Conservation (phyloP, 192 early-diverging fungal genomes). For the Phycomyces nitens region DNA sequence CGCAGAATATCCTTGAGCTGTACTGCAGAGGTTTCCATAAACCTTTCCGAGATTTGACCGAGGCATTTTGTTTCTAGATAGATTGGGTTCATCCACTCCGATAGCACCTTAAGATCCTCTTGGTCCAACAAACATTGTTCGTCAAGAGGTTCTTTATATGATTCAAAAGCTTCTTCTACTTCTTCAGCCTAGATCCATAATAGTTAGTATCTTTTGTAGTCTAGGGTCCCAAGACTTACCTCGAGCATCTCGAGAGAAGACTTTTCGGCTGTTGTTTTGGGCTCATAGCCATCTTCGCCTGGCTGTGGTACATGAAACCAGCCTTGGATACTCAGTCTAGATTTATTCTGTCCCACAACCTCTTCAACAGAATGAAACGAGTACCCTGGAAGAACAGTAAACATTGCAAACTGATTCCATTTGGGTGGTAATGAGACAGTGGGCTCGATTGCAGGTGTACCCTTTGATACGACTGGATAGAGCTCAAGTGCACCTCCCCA, state of each 20-base stretch:
- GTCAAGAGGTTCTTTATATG: slow-evolving; percentile 5
- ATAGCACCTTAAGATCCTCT: slow-evolving; percentile 43
- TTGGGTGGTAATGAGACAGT: slow-evolving; percentile 50
- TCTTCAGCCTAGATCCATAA: slow-evolving; percentile 1
- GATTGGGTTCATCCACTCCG: slow-evolving; percentile 51
- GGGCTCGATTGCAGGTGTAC: slow-evolving; percentile 58
- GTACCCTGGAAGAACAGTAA: slow-evolving; percentile 73
- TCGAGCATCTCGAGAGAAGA: slow-evolving; percentile 54
- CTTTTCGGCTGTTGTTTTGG: slow-evolving; percentile 33
- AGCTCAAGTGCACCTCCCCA: slow-evolving; percentile 75
- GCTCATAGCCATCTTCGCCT: slow-evolving; percentile 63
- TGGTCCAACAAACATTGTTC: slow-evolving; percentile 23
- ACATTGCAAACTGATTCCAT: slow-evolving; percentile 79
- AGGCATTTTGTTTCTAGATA: slow-evolving; percentile 49
- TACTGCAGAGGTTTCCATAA: slow-evolving; percentile 60
- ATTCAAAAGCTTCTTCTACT: slow-evolving; percentile 29
- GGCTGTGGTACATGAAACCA: slow-evolving; percentile 77
- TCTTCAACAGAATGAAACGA: slow-evolving; percentile 80
- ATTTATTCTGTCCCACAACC: slow-evolving; percentile 52
- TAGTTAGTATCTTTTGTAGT: no score
- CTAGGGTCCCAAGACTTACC: no score
- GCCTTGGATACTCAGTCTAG: slow-evolving; percentile 62
- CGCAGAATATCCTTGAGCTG: slow-evolving; percentile 59
- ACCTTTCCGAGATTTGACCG: slow-evolving; percentile 50
- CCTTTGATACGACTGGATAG: slow-evolving; percentile 60